A percentile compares a stretch with the other conserved stretches of the same genome.
Conservation (phyloP, 345 rosid species). For the Toxicodendron radicans region DNA sequence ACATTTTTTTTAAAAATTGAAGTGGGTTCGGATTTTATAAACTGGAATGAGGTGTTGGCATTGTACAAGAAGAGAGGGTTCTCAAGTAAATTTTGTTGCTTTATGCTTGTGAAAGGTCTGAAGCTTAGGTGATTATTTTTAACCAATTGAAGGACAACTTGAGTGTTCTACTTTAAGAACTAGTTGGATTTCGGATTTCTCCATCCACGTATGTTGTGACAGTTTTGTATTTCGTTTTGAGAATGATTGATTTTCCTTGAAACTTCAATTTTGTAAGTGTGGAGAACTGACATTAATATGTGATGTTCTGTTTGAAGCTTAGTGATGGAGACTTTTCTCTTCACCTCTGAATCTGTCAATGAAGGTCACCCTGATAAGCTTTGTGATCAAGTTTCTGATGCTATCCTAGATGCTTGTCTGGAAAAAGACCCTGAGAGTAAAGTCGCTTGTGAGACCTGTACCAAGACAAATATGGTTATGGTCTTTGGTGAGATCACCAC, state of each 20-base stretch:
- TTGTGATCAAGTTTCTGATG: slow-evolving; percentile 31
- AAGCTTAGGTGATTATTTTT: background rate
- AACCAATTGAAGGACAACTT: background rate
- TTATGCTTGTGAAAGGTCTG: background rate
- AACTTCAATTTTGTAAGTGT: slow-evolving; percentile 1
- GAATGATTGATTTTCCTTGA: background rate
- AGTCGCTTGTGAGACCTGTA: slow-evolving; percentile 32
- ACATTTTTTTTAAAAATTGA: background rate
- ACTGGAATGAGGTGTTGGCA: background rate
- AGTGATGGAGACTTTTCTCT: slow-evolving; percentile 32
- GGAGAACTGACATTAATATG: background rate
- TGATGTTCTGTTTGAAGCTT: background rate
- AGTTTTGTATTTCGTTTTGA: background rate
- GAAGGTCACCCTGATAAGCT: slow-evolving; percentile 33
- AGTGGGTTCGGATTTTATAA: background rate
- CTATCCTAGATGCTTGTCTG: slow-evolving; percentile 30
- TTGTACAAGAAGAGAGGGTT: background rate
- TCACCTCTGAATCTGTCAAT: slow-evolving; percentile 31
- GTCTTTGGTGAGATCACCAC: slow-evolving; percentile 34
- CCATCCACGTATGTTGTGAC: background rate
- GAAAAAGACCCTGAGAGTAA: slow-evolving; percentile 33
- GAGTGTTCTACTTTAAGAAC: background rate
- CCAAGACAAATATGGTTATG: slow-evolving; percentile 34
- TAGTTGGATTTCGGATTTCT: background rate
- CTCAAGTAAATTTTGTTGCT: background rate